Percentiles rank a stretch among this genome's conserved stretches.
Evolutionary conservation across 2,329 filamentous ascomycete genomes (phyloP).

Genomic region (Thielaviopsis euricoi): DNA sequence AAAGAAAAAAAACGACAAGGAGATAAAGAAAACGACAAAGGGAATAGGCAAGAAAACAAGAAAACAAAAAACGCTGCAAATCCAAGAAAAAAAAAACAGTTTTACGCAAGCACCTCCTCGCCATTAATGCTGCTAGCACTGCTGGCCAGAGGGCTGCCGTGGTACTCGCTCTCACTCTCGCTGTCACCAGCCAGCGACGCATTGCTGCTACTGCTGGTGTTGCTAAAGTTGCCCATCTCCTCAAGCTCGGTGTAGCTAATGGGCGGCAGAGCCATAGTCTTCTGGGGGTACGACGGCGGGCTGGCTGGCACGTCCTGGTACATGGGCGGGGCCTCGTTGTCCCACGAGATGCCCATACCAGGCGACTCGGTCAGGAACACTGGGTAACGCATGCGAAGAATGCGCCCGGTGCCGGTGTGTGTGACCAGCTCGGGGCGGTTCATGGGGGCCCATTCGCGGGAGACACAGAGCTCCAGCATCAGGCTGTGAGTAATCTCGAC

Average conservation of each 20-base stretch:
- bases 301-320: constrained; percentile 86
- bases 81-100: not conserved
- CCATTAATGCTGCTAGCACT: constrained; percentile 10
- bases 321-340: constrained; percentile 84
- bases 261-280: not conserved
- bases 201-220: not conserved
- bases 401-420: constrained; percentile 77
- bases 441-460: constrained; percentile 70
- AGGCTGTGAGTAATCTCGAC: constrained; percentile 71
- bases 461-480: constrained; percentile 83
- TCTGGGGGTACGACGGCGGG: constrained; percentile 50
- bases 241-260: constrained; percentile 10
- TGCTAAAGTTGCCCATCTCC: constrained; percentile 4
- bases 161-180: not conserved
- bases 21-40: not conserved
- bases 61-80: not conserved
- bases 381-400: constrained; percentile 83
- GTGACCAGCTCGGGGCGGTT: constrained; percentile 53
- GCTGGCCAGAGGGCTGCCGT: constrained; percentile 2
- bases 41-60: not conserved
- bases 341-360: constrained; percentile 87
- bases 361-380: constrained; percentile 66
- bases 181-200: not conserved
- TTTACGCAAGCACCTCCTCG: not conserved
- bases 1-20: not conserved